These are phyloP conservation scores for Bacterosira constricta DNA, from an alignment of 108 stramenopile species.

Conservation along the genomic window DNA sequence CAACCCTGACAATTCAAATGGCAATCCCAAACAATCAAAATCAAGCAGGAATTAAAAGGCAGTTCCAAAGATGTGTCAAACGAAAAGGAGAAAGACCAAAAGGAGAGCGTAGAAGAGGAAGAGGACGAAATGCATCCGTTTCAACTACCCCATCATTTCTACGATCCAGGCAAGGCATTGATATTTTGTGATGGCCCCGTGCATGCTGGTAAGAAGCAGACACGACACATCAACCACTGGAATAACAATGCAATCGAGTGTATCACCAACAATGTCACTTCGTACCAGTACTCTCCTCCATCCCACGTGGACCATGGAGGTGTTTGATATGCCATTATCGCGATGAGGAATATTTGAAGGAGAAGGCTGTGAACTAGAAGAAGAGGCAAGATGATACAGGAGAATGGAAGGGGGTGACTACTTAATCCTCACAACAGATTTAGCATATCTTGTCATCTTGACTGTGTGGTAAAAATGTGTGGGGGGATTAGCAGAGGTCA, in stretches of 20 bases:
- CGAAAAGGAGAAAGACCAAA: no score
- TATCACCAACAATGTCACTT: constrained; percentile 92
- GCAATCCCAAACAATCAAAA: no score
- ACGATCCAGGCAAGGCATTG: constrained; percentile 79
- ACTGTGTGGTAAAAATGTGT: no score
- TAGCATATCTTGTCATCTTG: no score
- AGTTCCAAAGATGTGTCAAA: no score
- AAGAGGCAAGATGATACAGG: background rate
- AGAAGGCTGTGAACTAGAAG: constrained; percentile 1
- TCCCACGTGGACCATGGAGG: constrained; percentile 78
- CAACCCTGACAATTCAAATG: no score
- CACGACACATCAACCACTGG: background rate
- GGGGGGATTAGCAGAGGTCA: no score
- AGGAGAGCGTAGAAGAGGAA: constrained; percentile 47
- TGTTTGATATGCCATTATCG: constrained; percentile 71
- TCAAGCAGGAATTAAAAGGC: no score
- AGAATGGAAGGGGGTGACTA: background rate
- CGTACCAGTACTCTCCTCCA: constrained; percentile 69
- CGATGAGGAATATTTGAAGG: constrained; percentile 33
- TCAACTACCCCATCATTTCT: constrained; percentile 58
- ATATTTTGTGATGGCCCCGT: constrained; percentile 73
- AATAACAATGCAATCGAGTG: constrained; percentile 66
- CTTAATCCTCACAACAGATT: no score
- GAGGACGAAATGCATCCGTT: constrained; percentile 21
- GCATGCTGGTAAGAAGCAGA: constrained; percentile 15